These are phyloP conservation scores for Psilocybe tampanensis DNA, from an alignment of 768 basidiomycete genomes.

Conservation along the genomic window DNA sequence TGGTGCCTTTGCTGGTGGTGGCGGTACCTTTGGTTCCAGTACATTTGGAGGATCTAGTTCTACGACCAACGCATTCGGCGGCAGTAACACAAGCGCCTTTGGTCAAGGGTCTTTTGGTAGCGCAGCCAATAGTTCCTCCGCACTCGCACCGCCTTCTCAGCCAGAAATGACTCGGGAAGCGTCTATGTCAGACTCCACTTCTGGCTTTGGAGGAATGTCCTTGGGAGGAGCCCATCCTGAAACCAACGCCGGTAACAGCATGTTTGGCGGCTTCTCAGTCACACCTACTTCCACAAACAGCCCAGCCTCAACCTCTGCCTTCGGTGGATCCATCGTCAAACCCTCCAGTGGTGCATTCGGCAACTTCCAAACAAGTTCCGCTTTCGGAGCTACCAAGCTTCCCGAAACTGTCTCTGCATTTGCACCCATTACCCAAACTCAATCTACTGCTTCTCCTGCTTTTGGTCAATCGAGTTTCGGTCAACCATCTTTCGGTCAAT, in stretches of 20 bases:
- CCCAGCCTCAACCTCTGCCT: constrained; percentile 22
- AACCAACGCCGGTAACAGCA: constrained; percentile 31
- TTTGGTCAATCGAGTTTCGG: constrained; percentile 41
- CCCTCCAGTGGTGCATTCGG: constrained; percentile 37
- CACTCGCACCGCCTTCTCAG: constrained; percentile 16
- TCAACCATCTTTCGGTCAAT: constrained; percentile 35
- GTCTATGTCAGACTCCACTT: constrained; percentile 46
- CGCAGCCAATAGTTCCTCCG: constrained; percentile 10
- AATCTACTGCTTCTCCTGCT: constrained; percentile 20
- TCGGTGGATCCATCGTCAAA: constrained; percentile 34
- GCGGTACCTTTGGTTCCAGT: constrained; percentile 15
- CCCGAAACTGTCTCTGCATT: constrained; percentile 21
- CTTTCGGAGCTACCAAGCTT: constrained; percentile 19
- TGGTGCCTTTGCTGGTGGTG: constrained; percentile 24
- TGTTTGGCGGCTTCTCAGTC: constrained; percentile 38
- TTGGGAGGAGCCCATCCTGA: constrained; percentile 27
- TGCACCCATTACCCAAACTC: constrained; percentile 11
- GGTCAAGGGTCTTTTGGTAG: constrained; percentile 27
- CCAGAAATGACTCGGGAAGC: constrained; percentile 44
- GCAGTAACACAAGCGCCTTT: too few relatives aligned
- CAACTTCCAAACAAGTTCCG: constrained; percentile 17
- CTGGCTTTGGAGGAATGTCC: constrained; percentile 41
- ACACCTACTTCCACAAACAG: constrained; percentile 22
- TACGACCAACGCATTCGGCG: constrained; percentile 17
- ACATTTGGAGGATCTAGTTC: constrained; percentile 17